phyloP scores from a whole-genome alignment of 1,284 basidiomycete species.

The Phellopilus nigrolimitatus region DNA sequence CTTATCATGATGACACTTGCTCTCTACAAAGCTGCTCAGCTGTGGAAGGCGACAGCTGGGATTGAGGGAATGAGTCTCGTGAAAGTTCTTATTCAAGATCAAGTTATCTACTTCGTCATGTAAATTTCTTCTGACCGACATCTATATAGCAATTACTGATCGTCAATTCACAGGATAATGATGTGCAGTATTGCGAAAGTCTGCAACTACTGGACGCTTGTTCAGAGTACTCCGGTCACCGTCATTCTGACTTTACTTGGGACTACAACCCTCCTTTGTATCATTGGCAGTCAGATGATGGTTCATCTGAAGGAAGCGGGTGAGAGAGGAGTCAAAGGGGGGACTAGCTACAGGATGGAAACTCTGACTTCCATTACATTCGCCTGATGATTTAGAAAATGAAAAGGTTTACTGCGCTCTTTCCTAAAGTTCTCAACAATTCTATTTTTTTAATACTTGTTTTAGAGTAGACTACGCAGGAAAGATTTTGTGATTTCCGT shows the following conservation, averaged over 20 bases:
- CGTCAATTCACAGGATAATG: neutral
- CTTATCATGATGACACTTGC: constrained; percentile 4
- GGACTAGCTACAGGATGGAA: neutral
- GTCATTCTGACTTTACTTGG: neutral
- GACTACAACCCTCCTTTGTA: neutral
- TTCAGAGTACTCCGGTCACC: neutral
- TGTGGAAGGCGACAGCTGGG: neutral
- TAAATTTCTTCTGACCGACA: neutral
- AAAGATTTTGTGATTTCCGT: too few relatives aligned
- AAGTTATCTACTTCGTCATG: constrained; percentile 8
- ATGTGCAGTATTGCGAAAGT: neutral
- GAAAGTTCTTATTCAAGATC: neutral
- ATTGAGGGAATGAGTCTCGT: neutral
- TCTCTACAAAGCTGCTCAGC: neutral
- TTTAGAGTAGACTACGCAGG: too few relatives aligned
- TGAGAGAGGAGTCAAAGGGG: neutral
- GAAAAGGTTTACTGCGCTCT: too few relatives aligned
- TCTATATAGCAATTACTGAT: neutral
- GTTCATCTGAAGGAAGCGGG: neutral
- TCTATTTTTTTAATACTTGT: too few relatives aligned
- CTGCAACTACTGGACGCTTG: neutral
- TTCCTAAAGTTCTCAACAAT: too few relatives aligned
- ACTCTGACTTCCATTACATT: neutral
- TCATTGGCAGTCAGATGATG: neutral
- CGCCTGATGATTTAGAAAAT: too few relatives aligned